Conservation (phyloP, 805 yeast species). For the Teunomyces lycoperdinae region DNA sequence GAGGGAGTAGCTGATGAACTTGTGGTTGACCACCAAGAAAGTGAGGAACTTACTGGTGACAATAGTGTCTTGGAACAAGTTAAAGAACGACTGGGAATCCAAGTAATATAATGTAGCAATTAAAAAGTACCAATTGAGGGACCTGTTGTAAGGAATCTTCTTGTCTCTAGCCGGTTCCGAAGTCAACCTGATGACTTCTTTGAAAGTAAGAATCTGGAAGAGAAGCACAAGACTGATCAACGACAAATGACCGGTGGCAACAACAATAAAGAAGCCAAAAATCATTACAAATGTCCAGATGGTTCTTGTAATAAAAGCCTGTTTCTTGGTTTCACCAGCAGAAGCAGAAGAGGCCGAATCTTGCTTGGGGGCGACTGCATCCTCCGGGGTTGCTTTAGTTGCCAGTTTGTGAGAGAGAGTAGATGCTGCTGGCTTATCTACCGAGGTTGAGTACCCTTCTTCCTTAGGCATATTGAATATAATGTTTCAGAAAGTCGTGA, state of each 20-base stretch:
- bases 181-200: slow-evolving; percentile 84
- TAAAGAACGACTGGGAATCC: slow-evolving; percentile 80
- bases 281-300: slow-evolving; percentile 95
- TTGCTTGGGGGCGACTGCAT: neutral
- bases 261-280: slow-evolving; percentile 59
- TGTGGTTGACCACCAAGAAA: slow-evolving; percentile 72
- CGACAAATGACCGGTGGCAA: slow-evolving; percentile 84
- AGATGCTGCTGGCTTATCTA: neutral
- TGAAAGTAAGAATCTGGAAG: slow-evolving; percentile 81
- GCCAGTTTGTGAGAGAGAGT: neutral
- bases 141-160: slow-evolving; percentile 75
- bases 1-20: slow-evolving; percentile 76
- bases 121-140: slow-evolving; percentile 91
- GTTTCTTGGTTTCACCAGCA: slow-evolving; percentile 66
- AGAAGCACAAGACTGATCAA: slow-evolving; percentile 67
- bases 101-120: slow-evolving; percentile 84
- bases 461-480: slow-evolving; percentile 1
- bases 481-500: neutral
- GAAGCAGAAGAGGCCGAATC: slow-evolving; percentile 12
- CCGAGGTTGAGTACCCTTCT: slow-evolving; percentile 2
- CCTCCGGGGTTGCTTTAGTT: neutral
- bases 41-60: slow-evolving; percentile 52
- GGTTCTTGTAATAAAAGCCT: slow-evolving; percentile 82
- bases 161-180: slow-evolving; percentile 81
- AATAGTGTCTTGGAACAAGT: slow-evolving; percentile 56